Conservation (phyloP, 495 filamentous ascomycete species). For the Aspergillus asperescens region DNA sequence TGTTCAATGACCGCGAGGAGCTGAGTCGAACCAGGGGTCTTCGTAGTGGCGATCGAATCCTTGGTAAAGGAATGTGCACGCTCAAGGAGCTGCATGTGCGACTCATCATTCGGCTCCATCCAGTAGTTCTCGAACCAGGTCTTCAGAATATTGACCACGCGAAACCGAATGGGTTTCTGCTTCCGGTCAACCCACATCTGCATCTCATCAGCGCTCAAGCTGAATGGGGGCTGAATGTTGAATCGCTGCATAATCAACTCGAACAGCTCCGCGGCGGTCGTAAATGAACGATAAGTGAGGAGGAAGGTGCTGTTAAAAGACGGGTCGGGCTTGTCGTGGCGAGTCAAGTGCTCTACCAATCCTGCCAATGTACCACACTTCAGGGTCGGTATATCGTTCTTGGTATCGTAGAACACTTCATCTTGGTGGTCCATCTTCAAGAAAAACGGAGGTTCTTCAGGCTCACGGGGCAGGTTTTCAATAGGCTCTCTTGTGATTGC, state of each 20-base stretch:
- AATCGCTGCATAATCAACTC: conserved; percentile 88
- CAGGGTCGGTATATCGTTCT: conserved; percentile 62
- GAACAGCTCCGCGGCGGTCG: conserved; percentile 81
- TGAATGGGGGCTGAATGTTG: conserved; percentile 86
- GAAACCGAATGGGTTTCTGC: conserved; percentile 90
- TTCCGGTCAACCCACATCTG: conserved; percentile 89
- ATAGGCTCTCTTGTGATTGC: conserved; percentile 44
- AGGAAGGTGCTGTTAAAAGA: conserved; percentile 97
- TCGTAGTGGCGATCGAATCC: conserved; percentile 84
- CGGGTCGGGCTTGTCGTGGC: conserved; percentile 93
- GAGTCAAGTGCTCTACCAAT: conserved; percentile 91
- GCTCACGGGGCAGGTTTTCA: conserved; percentile 43
- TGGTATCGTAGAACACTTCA: conserved; percentile 84
- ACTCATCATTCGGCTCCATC: conserved; percentile 90
- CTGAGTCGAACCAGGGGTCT: conserved; percentile 77
- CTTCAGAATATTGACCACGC: conserved; percentile 95
- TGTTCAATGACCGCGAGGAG: conserved; percentile 83
- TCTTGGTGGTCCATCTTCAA: conserved; percentile 83
- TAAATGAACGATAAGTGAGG: conserved; percentile 93
- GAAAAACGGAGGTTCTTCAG: conserved; percentile 77
- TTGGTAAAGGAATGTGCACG: conserved; percentile 86
- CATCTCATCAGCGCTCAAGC: conserved; percentile 66
- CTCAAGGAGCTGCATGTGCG: conserved; percentile 76
- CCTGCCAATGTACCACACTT: conserved; percentile 86
- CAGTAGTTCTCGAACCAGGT: conserved; percentile 97